Base-by-base conservation (phyloP, 2,329 filamentous ascomycete species). In the Ascochyta viciae-villosae region DNA sequence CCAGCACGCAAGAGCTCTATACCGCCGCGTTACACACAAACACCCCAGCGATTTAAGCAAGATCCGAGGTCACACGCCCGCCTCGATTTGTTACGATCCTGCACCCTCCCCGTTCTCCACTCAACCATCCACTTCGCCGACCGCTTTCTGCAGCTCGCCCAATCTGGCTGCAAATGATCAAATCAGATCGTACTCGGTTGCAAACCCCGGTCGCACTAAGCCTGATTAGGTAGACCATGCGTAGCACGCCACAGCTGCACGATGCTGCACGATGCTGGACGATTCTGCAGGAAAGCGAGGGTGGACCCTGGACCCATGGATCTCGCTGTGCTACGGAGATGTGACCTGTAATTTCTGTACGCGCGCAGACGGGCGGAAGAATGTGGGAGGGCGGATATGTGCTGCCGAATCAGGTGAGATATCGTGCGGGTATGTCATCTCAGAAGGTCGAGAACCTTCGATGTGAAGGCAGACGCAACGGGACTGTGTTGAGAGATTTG, bases 231-330 rank as follows among this genome's bases (percentile, higher is more conserved):
- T 15, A 29, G n/a, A 39, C 16, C 35, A 46, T 35, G 42, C 37
- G 43, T 39, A 37, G 31, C 43, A 38, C 42, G 31, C 35, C 23
- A 23, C 47, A 22, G 38, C 38, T 51, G 53, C 47, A 56, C 53
- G 53, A 56, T 56, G 53, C 53, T 56, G 53, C 47, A 48, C 47
- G 53, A 56, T 56, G 47, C 53, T 56, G 53, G 42, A 40, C 47
- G 47, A 56, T 51, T 26, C 47, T 43, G 53, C 53, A 43, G 27
- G n/a, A 42, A 24, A n/a, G 24, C 22, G 22, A 29, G 26, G 40
- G 24, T 23, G n/a, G 31, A 42, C 47, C 53, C 53, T 48, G 47
- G 53, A 43, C 47, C 53, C 47, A 47, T 35, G 47, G 33, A 51
- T 47, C 29, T 35, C 27, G 26, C 15, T 43, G 53, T 56, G 38